Base-by-base conservation (phyloP, 352 stramenopile species). In the Pythium graminicola region DNA sequence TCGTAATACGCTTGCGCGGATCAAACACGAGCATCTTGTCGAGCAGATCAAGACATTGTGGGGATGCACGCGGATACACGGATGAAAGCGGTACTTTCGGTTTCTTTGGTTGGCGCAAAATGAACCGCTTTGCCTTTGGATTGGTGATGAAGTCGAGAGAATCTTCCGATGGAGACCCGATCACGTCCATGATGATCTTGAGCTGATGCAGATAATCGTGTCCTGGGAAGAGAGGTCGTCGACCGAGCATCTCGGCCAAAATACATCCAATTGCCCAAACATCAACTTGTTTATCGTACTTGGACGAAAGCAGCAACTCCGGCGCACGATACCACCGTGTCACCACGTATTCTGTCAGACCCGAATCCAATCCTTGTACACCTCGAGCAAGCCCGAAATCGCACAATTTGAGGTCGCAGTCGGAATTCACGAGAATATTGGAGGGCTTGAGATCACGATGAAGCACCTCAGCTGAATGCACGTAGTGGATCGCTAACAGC, bases 201-300 rank as follows among this genome's bases (percentile, higher is more conserved):
- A 99, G 71, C 80, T 98, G 78, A 64, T 98, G 76, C 45, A 95
- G 94, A 69, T 96, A 96, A 60, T 96, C 85, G 53, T 90, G 77
- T 7, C 97, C 97, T 3, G 95, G 94, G 62, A 99, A 99, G 19
- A 99, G 86, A 54, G 97, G 95, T 56, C 99, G 99, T 40, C 97
- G 80, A 6, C 81, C 85, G 54, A 99, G 89, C 62, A 99, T 94
- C 64, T 99, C 97, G 5, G 93, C 97, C 58, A 99, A 98, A 54
- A 99, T 99, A 63, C 97, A 99, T 19, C 97, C 97, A 50, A 98
- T 96, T 51, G 83, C 95, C 93, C 93, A 98, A 0, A 98, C 81
- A 60, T 98, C 95, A 47, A 92, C 77, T 31, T 85, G 76, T 3
- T 76, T 72, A 2, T 76, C 89, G 70, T 94, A 94, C 65, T 93